Base-by-base conservation (phyloP, 2,329 filamentous ascomycete genomes). In the Cryphonectria carpinicola region DNA sequence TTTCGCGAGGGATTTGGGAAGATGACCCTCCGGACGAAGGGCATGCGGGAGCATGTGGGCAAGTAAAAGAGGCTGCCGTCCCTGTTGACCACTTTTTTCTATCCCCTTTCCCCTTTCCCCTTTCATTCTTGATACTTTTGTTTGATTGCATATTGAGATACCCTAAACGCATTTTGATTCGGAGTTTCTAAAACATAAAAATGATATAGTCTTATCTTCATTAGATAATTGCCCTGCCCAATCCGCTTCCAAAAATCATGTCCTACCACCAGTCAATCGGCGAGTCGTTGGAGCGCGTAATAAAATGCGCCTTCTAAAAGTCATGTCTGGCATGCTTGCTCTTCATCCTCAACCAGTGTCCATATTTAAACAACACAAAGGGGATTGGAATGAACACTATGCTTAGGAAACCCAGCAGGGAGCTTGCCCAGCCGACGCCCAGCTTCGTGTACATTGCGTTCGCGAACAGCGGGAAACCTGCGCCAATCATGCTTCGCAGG, bases 11-110 rank as follows among this genome's bases (percentile, higher is more conserved):
- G 75, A 1, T 81, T 82, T 62, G 77, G 80, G 3, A 86, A 83
- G 74, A 80, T 89, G 66, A 87, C 85, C 6, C 74, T 89, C 46
- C 78, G 87, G 70, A 89, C 87, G 0, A 89, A 88, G 76, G 87
- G 87, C 0, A 70, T 89, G 75, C 81, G 87, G 56, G 87, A 89
- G 78, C 83, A 85, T 71, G 78, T 83, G 19, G 78, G 70, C 70
- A 65, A 73, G 73, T 69, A 71, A 69, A 61, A 58, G 17, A 43
- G 46, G 10, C 46, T 49, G 6, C 6, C 4, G 7, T 10, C 64
- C 39, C 25, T 61, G 35, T 22, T 4, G 43, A 13, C 10, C 6
- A 3, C 13, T 43, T 3, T 32, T 22, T 41, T 1, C 35, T 43
- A 28, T 32, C 6, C 22, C 8, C 6, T 32, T 54, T 56, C 6